phyloP scores from a whole-genome alignment of 1,284 basidiomycete species.

The Phylloporus gajari region DNA sequence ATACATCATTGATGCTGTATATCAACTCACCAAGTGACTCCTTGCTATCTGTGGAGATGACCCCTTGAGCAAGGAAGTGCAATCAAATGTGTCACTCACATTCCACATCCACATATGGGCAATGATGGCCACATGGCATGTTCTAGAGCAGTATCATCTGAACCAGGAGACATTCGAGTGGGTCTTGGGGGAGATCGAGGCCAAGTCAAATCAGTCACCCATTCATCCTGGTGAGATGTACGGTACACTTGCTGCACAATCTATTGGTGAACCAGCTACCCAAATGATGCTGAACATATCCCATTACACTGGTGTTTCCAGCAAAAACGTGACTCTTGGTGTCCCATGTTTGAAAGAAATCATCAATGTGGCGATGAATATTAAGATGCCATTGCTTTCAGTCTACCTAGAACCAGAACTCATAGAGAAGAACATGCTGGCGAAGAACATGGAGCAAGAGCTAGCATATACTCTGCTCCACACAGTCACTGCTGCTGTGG shows the following conservation, averaged over 20 bases:
- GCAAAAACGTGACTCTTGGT: conserved; percentile 96
- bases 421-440: conserved; percentile 66
- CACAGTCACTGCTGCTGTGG: conserved; percentile 94
- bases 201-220: conserved; percentile 92
- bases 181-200: conserved; percentile 96
- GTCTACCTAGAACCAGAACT: conserved; percentile 88
- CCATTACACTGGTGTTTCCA: conserved; percentile 99
- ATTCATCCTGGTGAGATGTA: conserved; percentile 99
- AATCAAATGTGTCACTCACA: conserved; percentile 89
- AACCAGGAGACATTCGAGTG: conserved; percentile 95
- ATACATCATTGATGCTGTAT: conserved; percentile 86
- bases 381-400: conserved; percentile 96
- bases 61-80: conserved; percentile 78
- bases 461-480: conserved; percentile 94
- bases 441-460: conserved; percentile 92
- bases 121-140: conserved; percentile 84
- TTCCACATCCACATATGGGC: conserved; percentile 96
- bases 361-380: conserved; percentile 98
- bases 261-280: conserved; percentile 99
- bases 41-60: conserved; percentile 91
- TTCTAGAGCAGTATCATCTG: conserved; percentile 88
- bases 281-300: conserved; percentile 99
- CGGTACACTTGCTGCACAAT: conserved; percentile 96
- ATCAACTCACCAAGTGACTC: conserved; percentile 75
- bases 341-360: conserved; percentile 98